Base-by-base conservation (phyloP, 306 rosid species). In the Pueraria montana region DNA sequence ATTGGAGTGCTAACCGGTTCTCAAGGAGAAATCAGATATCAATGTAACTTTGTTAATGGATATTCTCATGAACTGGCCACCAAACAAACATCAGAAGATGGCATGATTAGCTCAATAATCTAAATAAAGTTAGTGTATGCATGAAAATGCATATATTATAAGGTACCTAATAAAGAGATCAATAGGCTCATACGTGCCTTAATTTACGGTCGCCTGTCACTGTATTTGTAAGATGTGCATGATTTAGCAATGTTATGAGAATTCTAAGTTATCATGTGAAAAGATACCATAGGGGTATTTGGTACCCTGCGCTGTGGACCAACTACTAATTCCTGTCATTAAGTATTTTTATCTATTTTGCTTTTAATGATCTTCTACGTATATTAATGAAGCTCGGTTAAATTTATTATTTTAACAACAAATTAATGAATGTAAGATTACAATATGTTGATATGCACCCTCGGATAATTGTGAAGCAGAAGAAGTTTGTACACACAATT, bases 21-120 rank as follows among this genome's bases (percentile, higher is more conserved):
- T 0, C 40, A 59, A 8, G 88, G 88, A 3, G 20, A 85, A 42
- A 80, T 85, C 0, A 56, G 88, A 30, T 26, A 17, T 3, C 84
- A 85, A 0, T 85, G 88, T 49, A 85, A 80, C 9, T 75, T 80
- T 59, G 70, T 85, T 14, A 85, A 85, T 30, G 61, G 52, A 21
- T 45, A 78, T 0, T 68, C 77, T 7, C 14, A 36, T 49, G 67
- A 56, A 1, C 11, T 42, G 12, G 26, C 76, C n/a, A 1, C 63
- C 27, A 11, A 50, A 3, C 43, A 62, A 13, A 71, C 79, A 24
- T 26, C 42, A 34, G 55, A 34, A 2, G 49, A 59, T 34, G 78
- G 27, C 27, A 55, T 55, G 62, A 27, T 55, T 55, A 55, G 62
- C 27, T 55, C 62, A n/a, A n/a, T n/a, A 55, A 2, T 55, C 62